Conservation (phyloP, 257 asterid species). For the Nicotiana benthamiana region DNA sequence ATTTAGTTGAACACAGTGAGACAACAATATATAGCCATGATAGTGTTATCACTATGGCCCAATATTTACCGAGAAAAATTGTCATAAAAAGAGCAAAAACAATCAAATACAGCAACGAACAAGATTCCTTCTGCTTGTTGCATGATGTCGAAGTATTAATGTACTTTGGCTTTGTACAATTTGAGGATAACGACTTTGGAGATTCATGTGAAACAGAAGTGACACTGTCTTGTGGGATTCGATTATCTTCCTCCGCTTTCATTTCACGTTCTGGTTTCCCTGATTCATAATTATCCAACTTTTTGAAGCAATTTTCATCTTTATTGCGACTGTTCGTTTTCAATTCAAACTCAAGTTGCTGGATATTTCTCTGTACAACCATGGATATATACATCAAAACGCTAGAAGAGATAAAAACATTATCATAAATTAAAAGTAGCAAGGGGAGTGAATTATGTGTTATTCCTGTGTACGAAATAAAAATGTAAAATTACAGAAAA, state of each 20-base stretch:
- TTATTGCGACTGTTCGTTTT: background rate
- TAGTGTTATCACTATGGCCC: constrained; percentile 22
- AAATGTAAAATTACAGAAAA: too few relatives aligned
- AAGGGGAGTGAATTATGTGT: background rate
- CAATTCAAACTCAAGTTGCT: constrained; percentile 8
- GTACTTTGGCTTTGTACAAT: constrained; percentile 5
- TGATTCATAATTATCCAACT: background rate
- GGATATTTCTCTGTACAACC: constrained; percentile 1
- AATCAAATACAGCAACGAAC: constrained; percentile 12
- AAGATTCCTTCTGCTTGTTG: background rate
- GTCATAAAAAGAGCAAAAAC: constrained; percentile 14
- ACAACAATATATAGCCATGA: constrained; percentile 17
- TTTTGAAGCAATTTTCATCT: constrained; percentile 4
- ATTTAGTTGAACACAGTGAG: background rate
- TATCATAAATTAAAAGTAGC: background rate
- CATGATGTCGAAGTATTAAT: background rate
- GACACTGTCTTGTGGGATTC: background rate
- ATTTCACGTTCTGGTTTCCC: background rate
- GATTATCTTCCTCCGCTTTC: background rate
- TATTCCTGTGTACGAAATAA: too few relatives aligned
- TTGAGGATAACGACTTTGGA: background rate
- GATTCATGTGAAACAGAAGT: background rate
- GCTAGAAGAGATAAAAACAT: background rate
- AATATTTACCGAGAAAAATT: constrained; percentile 22
- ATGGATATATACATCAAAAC: background rate